Percentiles rank a stretch among this genome's conserved stretches.
Conservation (phyloP, 1,284 basidiomycete species). For the Ceratobasidium sp. region DNA sequence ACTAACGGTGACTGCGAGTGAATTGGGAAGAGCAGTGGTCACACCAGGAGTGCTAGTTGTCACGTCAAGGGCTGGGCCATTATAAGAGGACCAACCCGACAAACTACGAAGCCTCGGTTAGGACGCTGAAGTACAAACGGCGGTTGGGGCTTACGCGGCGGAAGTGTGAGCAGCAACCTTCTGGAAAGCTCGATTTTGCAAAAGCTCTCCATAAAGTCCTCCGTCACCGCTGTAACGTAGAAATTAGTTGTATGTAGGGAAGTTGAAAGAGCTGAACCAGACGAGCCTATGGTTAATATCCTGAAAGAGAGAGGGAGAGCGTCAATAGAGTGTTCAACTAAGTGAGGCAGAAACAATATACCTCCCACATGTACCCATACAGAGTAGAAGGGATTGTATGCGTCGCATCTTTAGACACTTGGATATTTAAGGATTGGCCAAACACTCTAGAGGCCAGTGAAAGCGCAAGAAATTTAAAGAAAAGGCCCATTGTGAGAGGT, state of each 20-base stretch:
- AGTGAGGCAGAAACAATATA: not conserved
- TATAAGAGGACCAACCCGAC: conserved; percentile 29
- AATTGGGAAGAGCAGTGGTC: conserved; percentile 43
- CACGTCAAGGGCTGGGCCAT: conserved; percentile 25
- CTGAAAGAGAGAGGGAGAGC: not conserved
- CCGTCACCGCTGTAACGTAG: conserved; percentile 46
- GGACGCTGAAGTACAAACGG: not conserved
- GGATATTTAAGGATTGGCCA: conserved; percentile 35
- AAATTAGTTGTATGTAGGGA: not conserved
- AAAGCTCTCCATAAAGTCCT: conserved; percentile 50
- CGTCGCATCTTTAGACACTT: conserved; percentile 42
- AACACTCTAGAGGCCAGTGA: conserved; percentile 26
- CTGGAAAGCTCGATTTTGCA: conserved; percentile 46
- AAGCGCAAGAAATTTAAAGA: not conserved
- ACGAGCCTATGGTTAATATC: conserved; percentile 48
- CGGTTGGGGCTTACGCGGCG: conserved; percentile 24
- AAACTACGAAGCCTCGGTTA: conserved; percentile 15
- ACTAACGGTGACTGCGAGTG: conserved; percentile 37
- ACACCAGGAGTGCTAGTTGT: conserved; percentile 27
- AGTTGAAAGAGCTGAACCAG: too few species aligned
- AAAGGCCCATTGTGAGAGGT: not conserved
- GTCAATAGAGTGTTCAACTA: too few species aligned
- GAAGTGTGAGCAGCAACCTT: conserved; percentile 36
- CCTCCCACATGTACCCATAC: conserved; percentile 49
- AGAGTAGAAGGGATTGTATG: conserved; percentile 46